These are phyloP conservation scores for Omphalotus guepiniiformis DNA, from an alignment of 768 basidiomycete genomes.

Conservation along the genomic window DNA sequence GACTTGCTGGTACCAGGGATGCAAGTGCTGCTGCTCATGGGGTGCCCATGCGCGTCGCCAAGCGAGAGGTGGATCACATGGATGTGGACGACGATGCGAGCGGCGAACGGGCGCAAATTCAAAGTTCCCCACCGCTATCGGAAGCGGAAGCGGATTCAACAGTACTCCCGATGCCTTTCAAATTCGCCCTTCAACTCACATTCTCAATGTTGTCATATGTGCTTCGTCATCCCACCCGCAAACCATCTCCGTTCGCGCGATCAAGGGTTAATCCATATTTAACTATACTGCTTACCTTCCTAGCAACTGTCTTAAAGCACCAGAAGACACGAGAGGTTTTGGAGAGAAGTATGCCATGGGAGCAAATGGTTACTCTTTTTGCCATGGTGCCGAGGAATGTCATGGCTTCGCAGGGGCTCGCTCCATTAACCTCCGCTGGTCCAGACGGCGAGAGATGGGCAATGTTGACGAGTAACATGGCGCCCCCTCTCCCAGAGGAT, in stretches of 20 bases:
- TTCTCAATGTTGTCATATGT: conserved; percentile 74
- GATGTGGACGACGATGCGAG: conserved; percentile 14
- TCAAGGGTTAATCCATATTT: conserved; percentile 81
- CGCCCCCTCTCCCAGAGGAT: conserved; percentile 82
- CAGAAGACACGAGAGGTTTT: conserved; percentile 54
- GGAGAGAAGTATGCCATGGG: conserved; percentile 84
- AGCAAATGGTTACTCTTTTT: conserved; percentile 57
- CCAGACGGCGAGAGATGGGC: conserved; percentile 48
- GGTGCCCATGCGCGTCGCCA: conserved; percentile 1
- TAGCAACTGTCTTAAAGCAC: conserved; percentile 71
- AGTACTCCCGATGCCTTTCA: conserved; percentile 64
- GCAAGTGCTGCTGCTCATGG: not conserved
- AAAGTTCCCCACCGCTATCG: conserved; percentile 19
- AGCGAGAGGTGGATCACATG: conserved; percentile 12
- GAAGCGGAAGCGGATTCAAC: conserved; percentile 24
- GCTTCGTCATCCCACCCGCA: conserved; percentile 59
- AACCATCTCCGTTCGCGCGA: conserved; percentile 50
- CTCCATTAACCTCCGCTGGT: conserved; percentile 17
- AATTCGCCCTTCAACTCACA: conserved; percentile 71
- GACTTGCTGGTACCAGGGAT: conserved; percentile 44
- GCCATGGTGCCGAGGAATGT: conserved; percentile 51
- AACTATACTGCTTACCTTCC: conserved; percentile 81
- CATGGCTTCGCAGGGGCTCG: conserved; percentile 42
- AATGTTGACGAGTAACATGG: conserved; percentile 66
- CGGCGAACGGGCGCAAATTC: conserved; percentile 23